Evolutionary conservation across 1,284 basidiomycete species (phyloP), one percentile per base, ranked within the genome.

Genomic region (Naganishia liquefaciens): DNA sequence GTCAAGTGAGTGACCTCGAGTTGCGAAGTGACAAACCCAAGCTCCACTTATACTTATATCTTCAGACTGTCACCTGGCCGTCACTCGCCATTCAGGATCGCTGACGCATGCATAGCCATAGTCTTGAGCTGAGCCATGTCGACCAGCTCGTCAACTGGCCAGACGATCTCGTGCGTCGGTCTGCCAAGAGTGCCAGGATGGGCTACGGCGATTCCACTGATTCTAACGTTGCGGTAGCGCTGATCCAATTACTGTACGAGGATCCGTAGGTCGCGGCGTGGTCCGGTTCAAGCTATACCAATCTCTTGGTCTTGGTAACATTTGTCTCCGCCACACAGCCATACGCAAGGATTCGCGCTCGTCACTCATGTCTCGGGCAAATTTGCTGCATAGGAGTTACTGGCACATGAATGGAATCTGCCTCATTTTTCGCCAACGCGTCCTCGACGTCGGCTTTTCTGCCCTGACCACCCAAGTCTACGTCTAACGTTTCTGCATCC

Each of bases 281-380:
- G 43, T 17, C 15, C 7, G 17, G 6, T 15, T 17, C 6, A 15
- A 17, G 21, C 43, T 17, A 17, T 44, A 44, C 43, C 15, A 44
- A 44, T 17, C 7, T 17, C 43, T 17, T 19, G 43, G 43, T 44
- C 46, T 49, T 25, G 46, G 23, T 25, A 49, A 49, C n/a, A 25
- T 49, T 49, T 49, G 46, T 49, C 46, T 49, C 46, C 46, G 46
- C 46, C n/a, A 25, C 46, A 49, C 46, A 49, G 46, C 46, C 25
- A 25, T 49, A 49, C 46, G 17, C 46, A 6, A n/a, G n/a, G 1
- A n/a, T 44, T 2, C 21, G 6, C 19, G 5, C 19, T 19, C 43
- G 43, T 49, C 46, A 49, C 23, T 25, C 10, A 25, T 49, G 43
- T 44, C 43, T 44, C 43, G 43, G 43, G 43, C 43, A 23, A 44